Base-by-base conservation (phyloP, 2,329 filamentous ascomycete genomes). In the Ascochyta clinopodiicola region DNA sequence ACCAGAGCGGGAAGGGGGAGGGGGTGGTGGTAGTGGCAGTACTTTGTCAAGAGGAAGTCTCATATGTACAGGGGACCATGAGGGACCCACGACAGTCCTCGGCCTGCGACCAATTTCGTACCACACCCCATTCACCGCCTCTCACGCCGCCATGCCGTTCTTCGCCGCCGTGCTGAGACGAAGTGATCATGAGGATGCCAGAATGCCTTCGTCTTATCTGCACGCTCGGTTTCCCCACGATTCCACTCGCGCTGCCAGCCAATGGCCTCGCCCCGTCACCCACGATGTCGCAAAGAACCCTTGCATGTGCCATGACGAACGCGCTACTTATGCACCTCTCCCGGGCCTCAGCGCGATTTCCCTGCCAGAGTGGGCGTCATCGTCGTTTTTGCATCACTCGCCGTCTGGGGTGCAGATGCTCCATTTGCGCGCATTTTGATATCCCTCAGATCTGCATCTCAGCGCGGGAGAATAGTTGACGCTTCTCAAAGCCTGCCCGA, bases 361-460 rank as follows among this genome's bases (percentile, higher is more conserved):
- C 36, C 32, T 21, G 19, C 31, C 35, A 42, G 42, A 59, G 45
- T 43, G 54, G 57, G 35, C 43, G 56, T 54, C 45, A 44, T 50
- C 51, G 56, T 59, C 51, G 52, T 48, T 54, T 44, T 55, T 53
- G 57, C 55, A 56, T 45, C 43, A 47, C 40, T 29, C 27, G 51
- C 38, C 51, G 39, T 62, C 61, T 60, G 63, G 63, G 63, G 63
- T 66, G 56, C 63, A 66, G 60, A 59, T 43, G 46, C 42, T 24
- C 36, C 42, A 25, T 22, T 56, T 50, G 52, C 46, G 31, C 29
- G 40, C 40, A 17, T 31, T 42, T 24, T 37, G 36, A 44, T 44
- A 55, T 53, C 37, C 52, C 54, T 57, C 51, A 44, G 35, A 55
- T 61, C 49, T 45, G 44, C 52, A n/a, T 54, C 48, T 51, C 58